Evolutionary conservation across 164 flowering plant genomes (phyloP).

Genomic region (Macadamia integrifolia): DNA sequence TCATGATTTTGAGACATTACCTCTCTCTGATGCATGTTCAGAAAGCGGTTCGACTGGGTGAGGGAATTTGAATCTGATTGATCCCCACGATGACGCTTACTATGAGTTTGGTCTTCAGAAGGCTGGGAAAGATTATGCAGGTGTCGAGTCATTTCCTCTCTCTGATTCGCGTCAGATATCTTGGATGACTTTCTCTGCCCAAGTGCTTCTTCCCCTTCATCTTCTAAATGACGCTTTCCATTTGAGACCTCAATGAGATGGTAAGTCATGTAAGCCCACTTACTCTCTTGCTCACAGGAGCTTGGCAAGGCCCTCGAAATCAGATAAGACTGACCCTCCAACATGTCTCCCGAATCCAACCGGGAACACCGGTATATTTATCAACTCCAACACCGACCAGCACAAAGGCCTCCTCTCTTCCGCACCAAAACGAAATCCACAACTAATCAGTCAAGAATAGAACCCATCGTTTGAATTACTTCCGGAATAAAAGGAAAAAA

Average conservation of each 20-base stretch:
- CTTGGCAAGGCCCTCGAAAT: constrained; percentile 28
- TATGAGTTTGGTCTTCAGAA: constrained; percentile 20
- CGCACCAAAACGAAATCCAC: constrained; percentile 15
- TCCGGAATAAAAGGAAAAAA: not conserved
- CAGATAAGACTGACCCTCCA: constrained; percentile 30
- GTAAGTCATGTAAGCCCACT: constrained; percentile 28
- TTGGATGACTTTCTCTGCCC: constrained; percentile 20
- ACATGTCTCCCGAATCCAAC: constrained; percentile 20
- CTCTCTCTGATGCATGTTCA: constrained; percentile 8
- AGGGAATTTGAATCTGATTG: constrained; percentile 39
- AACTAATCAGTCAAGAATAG: constrained; percentile 1
- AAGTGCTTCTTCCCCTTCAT: constrained; percentile 24
- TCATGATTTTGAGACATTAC: constrained; percentile 7
- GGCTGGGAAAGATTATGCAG: constrained; percentile 13
- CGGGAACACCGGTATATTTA: constrained; percentile 7
- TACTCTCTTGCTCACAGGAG: constrained; percentile 31
- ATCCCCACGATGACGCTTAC: constrained; percentile 27
- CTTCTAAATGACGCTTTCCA: constrained; percentile 37
- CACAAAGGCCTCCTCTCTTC: constrained; percentile 19
- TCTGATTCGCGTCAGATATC: constrained; percentile 13
- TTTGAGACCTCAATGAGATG: constrained; percentile 14
- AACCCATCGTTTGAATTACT: not conserved
- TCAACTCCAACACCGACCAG: constrained; percentile 5
- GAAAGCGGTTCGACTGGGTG: constrained; percentile 40
- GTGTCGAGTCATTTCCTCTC: constrained; percentile 9